These are phyloP conservation scores for Singerocomus rubriflavus DNA, from an alignment of 1,284 basidiomycete genomes.

Conservation along the genomic window DNA sequence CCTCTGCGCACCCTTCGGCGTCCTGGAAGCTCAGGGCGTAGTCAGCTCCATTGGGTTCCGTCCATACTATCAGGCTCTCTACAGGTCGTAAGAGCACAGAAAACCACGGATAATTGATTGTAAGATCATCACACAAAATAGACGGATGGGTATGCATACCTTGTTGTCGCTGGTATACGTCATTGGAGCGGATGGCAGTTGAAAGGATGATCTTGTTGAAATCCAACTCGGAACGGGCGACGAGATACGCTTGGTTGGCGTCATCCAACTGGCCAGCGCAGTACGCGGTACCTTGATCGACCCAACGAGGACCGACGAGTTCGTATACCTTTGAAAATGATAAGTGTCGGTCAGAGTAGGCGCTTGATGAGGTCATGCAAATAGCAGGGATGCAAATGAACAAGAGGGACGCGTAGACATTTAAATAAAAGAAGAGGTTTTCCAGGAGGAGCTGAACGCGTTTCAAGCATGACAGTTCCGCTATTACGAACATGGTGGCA, in stretches of 20 bases:
- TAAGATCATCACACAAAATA: neutral
- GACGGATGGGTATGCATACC: conserved; percentile 47
- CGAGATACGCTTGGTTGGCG: conserved; percentile 75
- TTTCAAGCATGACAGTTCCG: conserved; percentile 25
- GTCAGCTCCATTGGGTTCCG: conserved; percentile 91
- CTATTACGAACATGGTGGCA: conserved; percentile 20
- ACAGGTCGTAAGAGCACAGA: conserved; percentile 15
- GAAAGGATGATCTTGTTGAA: conserved; percentile 69
- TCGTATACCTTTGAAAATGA: conserved; percentile 76
- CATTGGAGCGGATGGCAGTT: conserved; percentile 74
- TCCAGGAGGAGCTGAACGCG: conserved; percentile 16
- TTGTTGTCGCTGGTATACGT: conserved; percentile 91
- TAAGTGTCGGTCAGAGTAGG: conserved; percentile 30
- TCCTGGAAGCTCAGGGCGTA: conserved; percentile 98
- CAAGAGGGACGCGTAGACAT: conserved; percentile 12
- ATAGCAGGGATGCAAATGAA: conserved; percentile 24
- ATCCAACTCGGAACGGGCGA: conserved; percentile 79
- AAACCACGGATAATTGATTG: conserved; percentile 2
- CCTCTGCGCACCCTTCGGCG: conserved; percentile 91
- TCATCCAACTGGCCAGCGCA: conserved; percentile 86
- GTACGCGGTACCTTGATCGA: conserved; percentile 91
- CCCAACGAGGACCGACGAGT: conserved; percentile 84
- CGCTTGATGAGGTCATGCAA: conserved; percentile 35
- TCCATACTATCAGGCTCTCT: conserved; percentile 99
- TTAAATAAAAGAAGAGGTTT: conserved; percentile 18